Evolutionary conservation across 1,139 yeast species (phyloP).

Genomic region (Debaryomycetaceae sp.): DNA sequence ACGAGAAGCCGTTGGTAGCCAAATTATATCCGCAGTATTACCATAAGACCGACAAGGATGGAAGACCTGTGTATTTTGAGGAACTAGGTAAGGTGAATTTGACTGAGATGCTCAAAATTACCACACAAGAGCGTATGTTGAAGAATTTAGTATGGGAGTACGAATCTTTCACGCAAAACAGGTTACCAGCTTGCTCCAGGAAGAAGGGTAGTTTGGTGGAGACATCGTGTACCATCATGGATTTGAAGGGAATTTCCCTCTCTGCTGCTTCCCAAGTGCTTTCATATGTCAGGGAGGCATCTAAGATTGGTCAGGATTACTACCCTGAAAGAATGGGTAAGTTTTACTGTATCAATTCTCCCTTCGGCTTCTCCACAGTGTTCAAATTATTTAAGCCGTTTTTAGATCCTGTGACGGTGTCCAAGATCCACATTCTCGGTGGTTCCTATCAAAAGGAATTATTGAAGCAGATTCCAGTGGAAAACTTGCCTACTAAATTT

Average conservation of each 20-base stretch:
- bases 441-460: conserved; percentile 75
- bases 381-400: conserved; percentile 88
- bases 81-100: conserved; percentile 90
- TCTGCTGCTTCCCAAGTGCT: conserved; percentile 81
- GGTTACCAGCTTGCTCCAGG: conserved; percentile 95
- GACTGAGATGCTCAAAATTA: conserved; percentile 86
- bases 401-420: conserved; percentile 96
- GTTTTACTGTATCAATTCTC: conserved; percentile 92
- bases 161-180: conserved; percentile 77
- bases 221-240: conserved; percentile 94
- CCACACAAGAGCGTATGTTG: conserved; percentile 94
- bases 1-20: conserved; percentile 87
- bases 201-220: conserved; percentile 74
- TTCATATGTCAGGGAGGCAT: conserved; percentile 87
- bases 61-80: conserved; percentile 93
- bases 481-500: conserved; percentile 84
- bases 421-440: conserved; percentile 88
- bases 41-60: conserved; percentile 95
- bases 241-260: conserved; percentile 89
- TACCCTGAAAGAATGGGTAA: conserved; percentile 99
- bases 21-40: conserved; percentile 92
- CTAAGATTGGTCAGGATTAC: conserved; percentile 91
- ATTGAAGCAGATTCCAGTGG: conserved; percentile 87
- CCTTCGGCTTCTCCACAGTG: conserved; percentile 95
- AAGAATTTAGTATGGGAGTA: conserved; percentile 96